Conservation (phyloP, 1,284 basidiomycete genomes). For the Chalciporus sp. region DNA sequence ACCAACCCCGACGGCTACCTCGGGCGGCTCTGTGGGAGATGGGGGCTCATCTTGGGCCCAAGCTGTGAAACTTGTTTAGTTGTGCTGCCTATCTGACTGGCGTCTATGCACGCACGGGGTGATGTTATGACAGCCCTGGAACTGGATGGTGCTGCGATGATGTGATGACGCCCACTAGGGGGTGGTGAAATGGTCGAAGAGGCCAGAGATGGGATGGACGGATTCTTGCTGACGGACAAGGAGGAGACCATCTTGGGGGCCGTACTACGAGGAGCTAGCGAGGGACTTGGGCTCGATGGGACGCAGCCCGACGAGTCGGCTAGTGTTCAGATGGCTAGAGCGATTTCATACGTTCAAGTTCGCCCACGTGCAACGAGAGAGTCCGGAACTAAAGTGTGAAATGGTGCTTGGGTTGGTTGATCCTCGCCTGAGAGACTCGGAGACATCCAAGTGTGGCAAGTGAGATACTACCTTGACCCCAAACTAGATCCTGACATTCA, state of each 20-base stretch:
- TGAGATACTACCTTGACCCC: slow-evolving; percentile 15
- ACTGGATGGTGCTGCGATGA: slow-evolving; percentile 40
- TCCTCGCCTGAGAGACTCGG: neutral
- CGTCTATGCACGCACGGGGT: slow-evolving; percentile 56
- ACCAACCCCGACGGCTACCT: slow-evolving; percentile 31
- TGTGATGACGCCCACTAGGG: slow-evolving; percentile 37
- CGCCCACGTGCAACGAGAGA: neutral
- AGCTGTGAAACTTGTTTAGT: slow-evolving; percentile 45
- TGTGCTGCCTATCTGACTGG: neutral
- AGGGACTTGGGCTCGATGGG: neutral
- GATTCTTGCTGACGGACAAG: slow-evolving; percentile 13
- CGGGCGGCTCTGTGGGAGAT: slow-evolving; percentile 58
- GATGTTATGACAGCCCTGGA: slow-evolving; percentile 62
- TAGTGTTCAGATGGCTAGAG: neutral
- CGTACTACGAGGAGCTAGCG: slow-evolving; percentile 22
- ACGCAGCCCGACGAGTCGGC: neutral
- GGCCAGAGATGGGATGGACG: slow-evolving; percentile 25
- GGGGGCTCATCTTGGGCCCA: slow-evolving; percentile 84
- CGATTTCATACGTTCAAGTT: neutral
- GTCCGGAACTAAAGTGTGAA: neutral
- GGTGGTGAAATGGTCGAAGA: slow-evolving; percentile 21
- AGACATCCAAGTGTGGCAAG: neutral
- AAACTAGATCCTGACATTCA: slow-evolving; percentile 5
- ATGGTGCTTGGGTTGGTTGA: neutral
- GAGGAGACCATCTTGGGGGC: slow-evolving; percentile 32